Evolutionary conservation across 2,329 filamentous ascomycete genomes (phyloP), one percentile per base, ranked within the genome.

Genomic region (Trichoderma sp.): DNA sequence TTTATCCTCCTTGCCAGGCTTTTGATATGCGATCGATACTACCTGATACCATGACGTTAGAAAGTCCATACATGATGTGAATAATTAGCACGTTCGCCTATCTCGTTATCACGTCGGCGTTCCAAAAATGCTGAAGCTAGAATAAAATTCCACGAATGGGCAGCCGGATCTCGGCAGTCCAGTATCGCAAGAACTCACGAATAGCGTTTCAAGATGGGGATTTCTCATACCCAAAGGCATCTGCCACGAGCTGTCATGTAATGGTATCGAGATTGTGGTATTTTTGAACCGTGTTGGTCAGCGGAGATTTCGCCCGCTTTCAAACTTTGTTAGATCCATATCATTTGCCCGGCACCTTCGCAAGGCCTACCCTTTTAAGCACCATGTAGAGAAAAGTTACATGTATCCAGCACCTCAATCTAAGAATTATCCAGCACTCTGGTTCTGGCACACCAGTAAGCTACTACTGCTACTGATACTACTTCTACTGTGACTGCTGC

Each of bases 91-190:
- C 5, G 21, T 27, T 29, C 13, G 14, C 27, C 29, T 27, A 27
- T 33, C 31, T 49, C 16, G 40, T 33, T 52, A 58, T 65, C 33
- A 8, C 27, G 35, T 27, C 29, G 52, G 11, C n/a, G n/a, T 58
- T n/a, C 29, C 37, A 52, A 52, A 21, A 29, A 40, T 21, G 8
- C 8, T 31, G 21, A 65, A 24, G 49, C 24, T 43, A 27, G 31
- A 27, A 59, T 52, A 37, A 59, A 59, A 67, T 67, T 67, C 64
- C 64, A 67, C 64, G 64, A 67, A 67, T 67, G 24, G 29, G 55
- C 64, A 59, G 24, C 21, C 55, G 24, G 21, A 16, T 58, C 19
- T 37, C 10, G 21, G 29, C 14, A 35, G 8, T 33, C 64, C 58
- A 57, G 58, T 59, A 47, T 57, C 40, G 24, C 29, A 49, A 52